These are phyloP conservation scores for Leccinum fibrillosum DNA, from an alignment of 768 basidiomycete genomes.

Conservation along the genomic window DNA sequence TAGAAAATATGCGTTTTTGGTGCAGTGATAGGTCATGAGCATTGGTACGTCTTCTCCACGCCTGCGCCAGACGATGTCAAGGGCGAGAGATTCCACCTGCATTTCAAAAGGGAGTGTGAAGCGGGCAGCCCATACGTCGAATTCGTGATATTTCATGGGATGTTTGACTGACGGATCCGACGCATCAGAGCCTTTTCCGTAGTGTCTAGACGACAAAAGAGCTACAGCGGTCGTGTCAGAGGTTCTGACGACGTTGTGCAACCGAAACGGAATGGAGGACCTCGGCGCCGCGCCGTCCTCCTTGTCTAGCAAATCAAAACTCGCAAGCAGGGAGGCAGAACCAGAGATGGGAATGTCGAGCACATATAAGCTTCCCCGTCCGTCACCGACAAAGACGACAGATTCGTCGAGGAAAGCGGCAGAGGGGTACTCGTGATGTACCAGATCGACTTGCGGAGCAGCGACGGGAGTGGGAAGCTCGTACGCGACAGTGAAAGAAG, in stretches of 20 bases:
- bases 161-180: constrained; percentile 13
- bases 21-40: constrained; percentile 46
- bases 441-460: constrained; percentile 34
- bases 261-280: constrained; percentile 36
- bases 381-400: constrained; percentile 62
- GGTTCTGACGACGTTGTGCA: constrained; percentile 33
- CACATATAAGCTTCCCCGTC: constrained; percentile 63
- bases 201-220: constrained; percentile 59
- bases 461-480: constrained; percentile 57
- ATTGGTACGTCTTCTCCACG: constrained; percentile 70
- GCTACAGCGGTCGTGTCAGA: constrained; percentile 42
- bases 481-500: constrained; percentile 54
- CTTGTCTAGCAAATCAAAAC: constrained; percentile 42
- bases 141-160: constrained; percentile 39
- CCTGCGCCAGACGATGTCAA: constrained; percentile 67
- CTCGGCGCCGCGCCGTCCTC: constrained; percentile 18
- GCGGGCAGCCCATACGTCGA: constrained; percentile 64
- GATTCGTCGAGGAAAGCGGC: constrained; percentile 51
- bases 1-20: constrained; percentile 49
- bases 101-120: constrained; percentile 44
- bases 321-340: constrained; percentile 46
- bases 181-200: constrained; percentile 29
- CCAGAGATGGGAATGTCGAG: constrained; percentile 43
- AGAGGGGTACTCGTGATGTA: constrained; percentile 74
- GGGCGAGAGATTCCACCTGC: constrained; percentile 28